phyloP scores from a whole-genome alignment of 2,329 filamentous ascomycete species.

The Colletotrichum sp. region DNA sequence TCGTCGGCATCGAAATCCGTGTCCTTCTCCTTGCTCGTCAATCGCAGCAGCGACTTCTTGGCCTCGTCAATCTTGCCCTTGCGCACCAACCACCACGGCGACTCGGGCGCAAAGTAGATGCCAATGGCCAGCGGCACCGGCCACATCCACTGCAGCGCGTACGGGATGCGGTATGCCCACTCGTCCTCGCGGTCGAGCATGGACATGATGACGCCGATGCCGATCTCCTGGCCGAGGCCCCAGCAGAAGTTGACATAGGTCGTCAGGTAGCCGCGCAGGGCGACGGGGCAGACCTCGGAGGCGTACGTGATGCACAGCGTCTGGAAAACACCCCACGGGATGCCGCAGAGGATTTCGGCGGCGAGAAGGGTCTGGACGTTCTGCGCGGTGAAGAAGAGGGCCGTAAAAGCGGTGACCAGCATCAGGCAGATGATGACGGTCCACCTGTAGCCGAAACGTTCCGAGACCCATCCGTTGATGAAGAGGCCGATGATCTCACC shows the following conservation, averaged over 20 bases:
- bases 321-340: slow-evolving; percentile 67
- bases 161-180: slow-evolving; percentile 75
- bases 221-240: slow-evolving; percentile 75
- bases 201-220: slow-evolving; percentile 74
- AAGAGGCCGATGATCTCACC: slow-evolving; percentile 72
- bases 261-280: slow-evolving; percentile 73
- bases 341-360: slow-evolving; percentile 68
- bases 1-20: slow-evolving; percentile 82
- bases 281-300: slow-evolving; percentile 75
- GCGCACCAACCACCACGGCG: slow-evolving; percentile 79
- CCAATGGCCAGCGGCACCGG: slow-evolving; percentile 70
- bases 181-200: slow-evolving; percentile 70
- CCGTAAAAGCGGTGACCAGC: slow-evolving; percentile 61
- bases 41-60: slow-evolving; percentile 67
- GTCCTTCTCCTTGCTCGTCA: slow-evolving; percentile 68
- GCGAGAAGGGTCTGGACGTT: slow-evolving; percentile 63
- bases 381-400: slow-evolving; percentile 69
- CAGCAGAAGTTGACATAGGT: slow-evolving; percentile 77
- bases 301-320: slow-evolving; percentile 69
- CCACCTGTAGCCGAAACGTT: slow-evolving; percentile 71
- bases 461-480: slow-evolving; percentile 69
- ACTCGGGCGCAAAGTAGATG: slow-evolving; percentile 73
- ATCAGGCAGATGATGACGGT: slow-evolving; percentile 65
- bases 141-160: slow-evolving; percentile 81
- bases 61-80: slow-evolving; percentile 69